Conservation (phyloP, 192 early-diverging fungal species). For the Coemansia reversa region DNA sequence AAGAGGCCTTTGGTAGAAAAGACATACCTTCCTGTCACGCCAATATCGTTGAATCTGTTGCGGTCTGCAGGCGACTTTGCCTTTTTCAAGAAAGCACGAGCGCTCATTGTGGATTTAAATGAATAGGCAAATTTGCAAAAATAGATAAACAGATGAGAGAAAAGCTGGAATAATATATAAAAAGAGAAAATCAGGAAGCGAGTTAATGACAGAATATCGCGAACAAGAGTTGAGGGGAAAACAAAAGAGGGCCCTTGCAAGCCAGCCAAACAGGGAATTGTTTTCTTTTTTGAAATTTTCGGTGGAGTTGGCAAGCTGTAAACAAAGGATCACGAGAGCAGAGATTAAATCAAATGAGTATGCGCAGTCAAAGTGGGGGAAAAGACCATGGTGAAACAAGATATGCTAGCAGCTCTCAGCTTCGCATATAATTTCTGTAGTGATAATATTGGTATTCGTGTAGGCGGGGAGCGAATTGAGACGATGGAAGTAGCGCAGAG, state of each 20-base stretch:
- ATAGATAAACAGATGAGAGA: neutral
- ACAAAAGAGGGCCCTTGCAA: constrained; percentile 1
- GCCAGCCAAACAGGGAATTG: neutral
- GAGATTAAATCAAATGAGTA: too few relatives aligned
- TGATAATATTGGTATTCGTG: too few relatives aligned
- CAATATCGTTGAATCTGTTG: constrained; percentile 39
- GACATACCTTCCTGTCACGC: constrained; percentile 32
- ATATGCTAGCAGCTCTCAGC: too few relatives aligned
- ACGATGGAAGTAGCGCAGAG: neutral
- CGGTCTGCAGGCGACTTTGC: constrained; percentile 39
- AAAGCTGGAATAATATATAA: neutral
- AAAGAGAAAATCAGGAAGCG: too few relatives aligned
- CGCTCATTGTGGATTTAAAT: constrained; percentile 27
- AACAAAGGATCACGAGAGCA: too few relatives aligned
- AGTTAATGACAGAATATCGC: constrained; percentile 9
- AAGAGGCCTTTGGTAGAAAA: too few relatives aligned
- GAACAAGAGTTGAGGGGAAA: constrained; percentile 9
- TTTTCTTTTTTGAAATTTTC: too few relatives aligned
- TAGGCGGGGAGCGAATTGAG: too few relatives aligned
- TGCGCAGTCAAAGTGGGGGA: too few relatives aligned
- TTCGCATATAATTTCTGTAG: too few relatives aligned
- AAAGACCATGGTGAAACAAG: too few relatives aligned
- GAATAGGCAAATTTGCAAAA: neutral
- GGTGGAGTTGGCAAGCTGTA: too few relatives aligned
- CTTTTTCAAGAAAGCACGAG: constrained; percentile 21